Conservation (phyloP, 768 basidiomycete species). For the Phanerodontia chrysosporium region DNA sequence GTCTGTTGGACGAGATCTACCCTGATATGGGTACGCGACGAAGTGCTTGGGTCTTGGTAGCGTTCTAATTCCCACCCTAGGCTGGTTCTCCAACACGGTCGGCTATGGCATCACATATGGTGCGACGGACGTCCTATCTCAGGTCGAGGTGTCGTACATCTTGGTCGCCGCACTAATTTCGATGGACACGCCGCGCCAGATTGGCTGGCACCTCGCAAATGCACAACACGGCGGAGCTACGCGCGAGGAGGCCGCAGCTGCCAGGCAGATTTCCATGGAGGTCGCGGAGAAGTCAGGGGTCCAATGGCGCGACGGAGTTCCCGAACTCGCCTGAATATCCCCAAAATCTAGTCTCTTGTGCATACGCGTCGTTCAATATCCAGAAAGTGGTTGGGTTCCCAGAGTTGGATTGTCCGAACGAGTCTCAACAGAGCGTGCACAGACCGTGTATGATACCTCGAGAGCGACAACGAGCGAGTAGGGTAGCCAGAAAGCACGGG, state of each 20-base stretch:
- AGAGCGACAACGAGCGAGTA: not conserved
- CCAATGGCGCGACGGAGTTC: slow-evolving; percentile 10
- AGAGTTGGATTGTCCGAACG: too few species aligned
- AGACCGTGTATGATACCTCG: too few species aligned
- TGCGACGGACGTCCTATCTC: slow-evolving; percentile 40
- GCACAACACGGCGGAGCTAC: slow-evolving; percentile 54
- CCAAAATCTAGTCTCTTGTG: too few species aligned
- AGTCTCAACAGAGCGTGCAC: too few species aligned
- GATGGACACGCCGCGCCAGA: slow-evolving; percentile 58
- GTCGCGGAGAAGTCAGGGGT: slow-evolving; percentile 35
- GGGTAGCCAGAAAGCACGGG: not conserved
- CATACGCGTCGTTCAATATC: too few species aligned
- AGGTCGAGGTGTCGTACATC: slow-evolving; percentile 54
- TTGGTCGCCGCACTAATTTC: slow-evolving; percentile 61
- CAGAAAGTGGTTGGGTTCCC: too few species aligned
- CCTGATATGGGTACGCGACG: slow-evolving; percentile 56
- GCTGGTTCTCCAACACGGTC: slow-evolving; percentile 48
- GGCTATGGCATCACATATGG: slow-evolving; percentile 58
- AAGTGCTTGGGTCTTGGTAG: not conserved
- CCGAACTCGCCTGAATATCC: slow-evolving; percentile 4
- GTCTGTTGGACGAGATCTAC: slow-evolving; percentile 45
- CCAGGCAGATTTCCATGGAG: slow-evolving; percentile 51
- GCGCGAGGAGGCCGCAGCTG: slow-evolving; percentile 46
- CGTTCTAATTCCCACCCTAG: slow-evolving; percentile 27
- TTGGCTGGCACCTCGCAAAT: slow-evolving; percentile 60